Percentiles rank a stretch among this genome's conserved stretches.
These are phyloP conservation scores for Colletotrichum sp. DNA, from an alignment of 2,329 filamentous ascomycete genomes.

Conservation along the genomic window DNA sequence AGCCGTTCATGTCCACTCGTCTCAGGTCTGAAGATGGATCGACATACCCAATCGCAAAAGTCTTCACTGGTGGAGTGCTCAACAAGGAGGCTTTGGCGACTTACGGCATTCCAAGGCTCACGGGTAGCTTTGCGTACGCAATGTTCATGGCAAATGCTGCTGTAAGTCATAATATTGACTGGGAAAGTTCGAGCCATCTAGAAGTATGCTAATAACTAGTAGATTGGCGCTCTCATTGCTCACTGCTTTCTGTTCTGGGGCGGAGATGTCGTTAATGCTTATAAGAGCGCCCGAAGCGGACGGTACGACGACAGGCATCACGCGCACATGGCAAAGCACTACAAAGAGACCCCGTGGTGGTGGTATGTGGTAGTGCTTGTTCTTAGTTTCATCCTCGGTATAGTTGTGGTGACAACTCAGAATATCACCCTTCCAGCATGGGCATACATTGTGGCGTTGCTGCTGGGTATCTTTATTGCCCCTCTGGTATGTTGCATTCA, in stretches of 20 bases:
- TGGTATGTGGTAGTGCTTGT: slow-evolving; percentile 50
- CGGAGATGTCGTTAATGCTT: slow-evolving; percentile 52
- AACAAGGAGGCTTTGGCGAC: slow-evolving; percentile 42
- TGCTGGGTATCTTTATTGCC: slow-evolving; percentile 51
- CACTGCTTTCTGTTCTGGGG: slow-evolving; percentile 63
- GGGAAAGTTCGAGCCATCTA: neutral
- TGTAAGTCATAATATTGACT: slow-evolving; percentile 35
- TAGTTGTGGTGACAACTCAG: slow-evolving; percentile 50
- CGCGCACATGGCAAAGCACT: slow-evolving; percentile 54
- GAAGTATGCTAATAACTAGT: slow-evolving; percentile 5
- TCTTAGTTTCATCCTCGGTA: slow-evolving; percentile 48
- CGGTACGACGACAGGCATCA: slow-evolving; percentile 57
- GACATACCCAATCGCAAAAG: slow-evolving; percentile 41
- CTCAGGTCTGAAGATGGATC: slow-evolving; percentile 45
- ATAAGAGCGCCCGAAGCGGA: slow-evolving; percentile 48
- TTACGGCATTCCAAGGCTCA: slow-evolving; percentile 52
- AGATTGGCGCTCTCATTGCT: slow-evolving; percentile 60
- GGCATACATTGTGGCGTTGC: slow-evolving; percentile 51
- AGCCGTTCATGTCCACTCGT: slow-evolving; percentile 60
- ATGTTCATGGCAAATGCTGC: slow-evolving; percentile 64
- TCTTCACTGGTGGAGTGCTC: slow-evolving; percentile 47
- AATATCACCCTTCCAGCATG: slow-evolving; percentile 51
- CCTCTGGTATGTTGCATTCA: slow-evolving; percentile 45
- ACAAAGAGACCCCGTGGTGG: slow-evolving; percentile 55
- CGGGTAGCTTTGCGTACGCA: slow-evolving; percentile 54